Evolutionary conservation across 441 rosid genomes (phyloP), one percentile per base, ranked within the genome.

Genomic region (Macaranga tanarius): DNA sequence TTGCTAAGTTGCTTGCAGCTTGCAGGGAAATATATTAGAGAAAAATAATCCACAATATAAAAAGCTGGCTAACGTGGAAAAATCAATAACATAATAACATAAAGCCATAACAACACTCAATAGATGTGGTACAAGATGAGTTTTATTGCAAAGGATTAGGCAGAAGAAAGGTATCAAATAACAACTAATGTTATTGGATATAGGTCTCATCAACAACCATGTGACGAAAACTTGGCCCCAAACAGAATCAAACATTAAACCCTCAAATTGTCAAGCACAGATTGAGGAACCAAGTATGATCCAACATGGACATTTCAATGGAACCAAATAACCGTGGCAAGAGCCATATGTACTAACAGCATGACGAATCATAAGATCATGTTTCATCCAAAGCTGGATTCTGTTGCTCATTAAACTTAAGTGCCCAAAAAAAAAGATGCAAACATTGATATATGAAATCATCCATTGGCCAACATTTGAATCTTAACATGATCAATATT

Each of bases 1-100:
- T 56, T 63, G 25, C 51, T 40, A 65, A 55, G 28, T 54, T 19
- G 75, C 64, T 64, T 20, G 64, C 56, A 63, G 20, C 54, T 17
- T 62, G 62, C 23, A 42, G 38, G 19, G 54, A 28, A 28, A 0
- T n/a, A 13, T 42, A 50, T 8, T 47, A 40, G 11, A 61, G 38
- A 28, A 44, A 38, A 3, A 12, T 4, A 45, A 5, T 20, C 34
- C 26, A 69, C 67, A 66, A 45, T 56, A 54, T 55, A 7, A 15
- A 56, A 22, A n/a, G 48, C 17, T 16, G 19, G 45, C 16, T 7
- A 31, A 23, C 60, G 22, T 34, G 64, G 28, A 57, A 55, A 70
- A 56, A 5, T 26, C 26, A 31, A 6, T 17, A 47, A 55, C 9
- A 47, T 4, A 57, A 40, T 8, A 57, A 40, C 13, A 20, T 56